These are phyloP conservation scores for Aphanomyces invadans DNA, from an alignment of 352 stramenopile species.

Conservation along the genomic window DNA sequence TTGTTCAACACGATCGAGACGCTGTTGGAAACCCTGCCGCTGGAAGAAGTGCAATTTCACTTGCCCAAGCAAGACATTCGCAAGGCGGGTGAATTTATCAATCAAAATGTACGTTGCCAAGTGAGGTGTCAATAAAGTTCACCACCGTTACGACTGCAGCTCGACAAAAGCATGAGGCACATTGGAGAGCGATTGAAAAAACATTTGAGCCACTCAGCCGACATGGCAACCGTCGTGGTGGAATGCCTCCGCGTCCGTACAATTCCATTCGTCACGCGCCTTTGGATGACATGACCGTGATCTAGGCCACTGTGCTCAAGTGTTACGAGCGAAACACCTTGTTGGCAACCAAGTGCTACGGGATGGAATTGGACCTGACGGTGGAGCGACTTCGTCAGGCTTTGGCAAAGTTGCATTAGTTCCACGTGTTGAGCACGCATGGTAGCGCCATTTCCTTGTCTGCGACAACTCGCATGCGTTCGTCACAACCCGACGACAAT, in stretches of 20 bases:
- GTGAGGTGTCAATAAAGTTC: background rate
- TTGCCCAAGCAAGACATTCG: constrained; percentile 49
- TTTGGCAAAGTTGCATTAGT: background rate
- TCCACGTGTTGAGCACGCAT: too few relatives aligned
- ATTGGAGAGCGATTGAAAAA: constrained; percentile 19
- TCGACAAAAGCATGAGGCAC: constrained; percentile 20
- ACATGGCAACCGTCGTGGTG: constrained; percentile 1
- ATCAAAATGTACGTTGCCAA: background rate
- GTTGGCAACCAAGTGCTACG: background rate
- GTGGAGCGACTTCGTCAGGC: background rate
- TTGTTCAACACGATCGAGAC: constrained; percentile 48
- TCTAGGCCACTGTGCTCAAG: background rate
- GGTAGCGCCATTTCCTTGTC: too few relatives aligned
- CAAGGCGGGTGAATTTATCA: constrained; percentile 36
- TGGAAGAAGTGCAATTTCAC: constrained; percentile 62
- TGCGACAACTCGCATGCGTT: too few relatives aligned
- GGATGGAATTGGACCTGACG: background rate
- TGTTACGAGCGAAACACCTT: background rate
- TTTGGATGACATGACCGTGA: too few relatives aligned
- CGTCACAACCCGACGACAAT: too few relatives aligned
- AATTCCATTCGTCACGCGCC: background rate
- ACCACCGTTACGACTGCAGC: background rate
- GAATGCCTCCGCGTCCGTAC: background rate
- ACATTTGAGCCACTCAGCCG: constrained; percentile 7
- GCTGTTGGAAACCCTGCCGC: constrained; percentile 45